phyloP scores from a whole-genome alignment of 148 eudicot species.

The Camellia japonica region DNA sequence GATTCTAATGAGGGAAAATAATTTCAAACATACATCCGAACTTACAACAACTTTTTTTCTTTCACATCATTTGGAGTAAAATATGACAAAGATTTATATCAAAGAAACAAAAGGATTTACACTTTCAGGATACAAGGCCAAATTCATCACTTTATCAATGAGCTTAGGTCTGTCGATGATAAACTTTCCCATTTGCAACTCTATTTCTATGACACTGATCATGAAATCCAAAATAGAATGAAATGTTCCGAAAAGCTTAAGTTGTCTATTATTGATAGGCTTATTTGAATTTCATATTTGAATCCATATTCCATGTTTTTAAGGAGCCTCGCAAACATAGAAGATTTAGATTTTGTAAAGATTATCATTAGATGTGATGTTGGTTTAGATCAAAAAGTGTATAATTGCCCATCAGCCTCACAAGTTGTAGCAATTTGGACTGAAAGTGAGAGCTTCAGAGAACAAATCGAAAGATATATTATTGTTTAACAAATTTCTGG shows the following conservation, averaged over 20 bases:
- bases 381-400: background rate
- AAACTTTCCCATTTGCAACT: conserved; percentile 5
- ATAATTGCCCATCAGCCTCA: background rate
- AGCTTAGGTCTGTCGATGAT: background rate
- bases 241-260: background rate
- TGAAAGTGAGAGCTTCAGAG: background rate
- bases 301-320: background rate
- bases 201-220: conserved; percentile 12
- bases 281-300: background rate
- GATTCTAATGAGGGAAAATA: background rate
- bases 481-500: background rate
- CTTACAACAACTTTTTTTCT: background rate
- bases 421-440: background rate
- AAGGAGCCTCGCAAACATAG: background rate
- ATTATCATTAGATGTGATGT: background rate
- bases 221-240: too few species aligned
- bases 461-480: background rate
- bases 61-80: background rate
- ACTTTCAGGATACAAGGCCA: background rate
- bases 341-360: background rate
- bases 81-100: background rate
- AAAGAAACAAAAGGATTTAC: background rate
- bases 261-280: background rate
- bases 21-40: background rate
- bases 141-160: background rate